phyloP scores from a whole-genome alignment of 2,329 filamentous ascomycete species.

The Stachybotrys echinatus region DNA sequence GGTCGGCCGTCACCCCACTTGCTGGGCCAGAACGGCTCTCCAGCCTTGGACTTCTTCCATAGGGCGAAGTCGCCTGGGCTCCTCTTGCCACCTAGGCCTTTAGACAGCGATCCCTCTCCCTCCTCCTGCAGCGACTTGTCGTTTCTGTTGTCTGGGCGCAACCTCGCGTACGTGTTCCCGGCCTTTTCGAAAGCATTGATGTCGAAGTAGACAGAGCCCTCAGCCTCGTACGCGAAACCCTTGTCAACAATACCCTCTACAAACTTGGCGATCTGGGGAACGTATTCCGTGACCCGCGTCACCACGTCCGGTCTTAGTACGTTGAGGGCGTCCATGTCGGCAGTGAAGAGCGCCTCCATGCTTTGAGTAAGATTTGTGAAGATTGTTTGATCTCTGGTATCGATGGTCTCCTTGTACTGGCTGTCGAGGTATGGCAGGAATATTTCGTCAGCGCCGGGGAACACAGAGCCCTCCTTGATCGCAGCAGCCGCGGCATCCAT shows the following conservation, averaged over 20 bases:
- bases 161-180: conserved; percentile 78
- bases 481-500: conserved; percentile 46
- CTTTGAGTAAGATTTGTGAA: conserved; percentile 82
- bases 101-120: conserved; percentile 77
- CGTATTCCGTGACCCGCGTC: conserved; percentile 89
- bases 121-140: conserved; percentile 81
- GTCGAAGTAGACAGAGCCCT: conserved; percentile 93
- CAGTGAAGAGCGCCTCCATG: conserved; percentile 82
- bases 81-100: conserved; percentile 60
- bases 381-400: conserved; percentile 61
- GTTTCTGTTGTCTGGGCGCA: conserved; percentile 80
- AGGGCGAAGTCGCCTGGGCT: conserved; percentile 81
- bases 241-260: conserved; percentile 79
- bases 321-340: conserved; percentile 83
- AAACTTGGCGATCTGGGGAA: conserved; percentile 79
- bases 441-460: conserved; percentile 57
- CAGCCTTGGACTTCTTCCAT: conserved; percentile 89
- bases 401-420: conserved; percentile 56
- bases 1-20: conserved; percentile 84
- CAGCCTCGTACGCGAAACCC: conserved; percentile 74
- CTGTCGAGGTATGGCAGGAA: conserved; percentile 79
- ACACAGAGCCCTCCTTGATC: conserved; percentile 43
- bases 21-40: conserved; percentile 86
- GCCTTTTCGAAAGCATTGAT: conserved; percentile 79
- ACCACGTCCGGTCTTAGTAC: conserved; percentile 76